Base-by-base conservation (phyloP, 805 yeast genomes). In the Hanseniaspora valbyensis region DNA sequence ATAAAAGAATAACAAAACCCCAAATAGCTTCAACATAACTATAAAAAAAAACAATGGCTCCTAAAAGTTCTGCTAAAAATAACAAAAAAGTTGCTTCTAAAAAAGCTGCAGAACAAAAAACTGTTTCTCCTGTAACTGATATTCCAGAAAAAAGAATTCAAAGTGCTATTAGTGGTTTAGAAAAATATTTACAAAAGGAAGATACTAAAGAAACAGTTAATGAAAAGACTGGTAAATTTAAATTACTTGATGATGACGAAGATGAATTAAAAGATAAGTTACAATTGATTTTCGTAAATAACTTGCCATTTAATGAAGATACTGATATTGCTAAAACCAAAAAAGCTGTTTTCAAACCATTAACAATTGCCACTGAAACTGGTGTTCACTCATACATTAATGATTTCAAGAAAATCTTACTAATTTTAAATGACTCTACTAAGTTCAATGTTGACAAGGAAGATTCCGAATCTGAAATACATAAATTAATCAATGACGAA, bases 161-260 rank as follows among this genome's bases (percentile, higher is more conserved):
- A 18, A 75, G 75, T 54, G 89, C 90, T 12, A 64, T 83, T 42
- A 59, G 67, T 16, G 94, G 87, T 57, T 73, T 92, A 60, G 67
- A 70, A 51, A 81, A 82, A 61, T 87, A 73, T 65, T 63, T 75
- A 46, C 22, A 48, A 33, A 46, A 46, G 24, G 44, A 46, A 12
- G 62, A 69, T 26, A 63, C 66, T 43, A 61, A 68, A 42, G 59
- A 61, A 25, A 61, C 63, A 18, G 61, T 64, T 4, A 64, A 62
- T 16, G 66, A 61, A 38, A 65, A 64, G 19, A 50, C 54, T 5
- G 57, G 62, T 39, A 69, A 73, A 55, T 39, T 46, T 9, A 60
- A 68, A 25, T 68, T 76, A 54, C 72, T 86, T 54, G 80, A 81
- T 55, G 86, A 78, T 40, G 80, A 74, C 22, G 79, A 72, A 10